phyloP scores from a whole-genome alignment of 495 filamentous ascomycete genomes.

The Penicillium cataractarum region DNA sequence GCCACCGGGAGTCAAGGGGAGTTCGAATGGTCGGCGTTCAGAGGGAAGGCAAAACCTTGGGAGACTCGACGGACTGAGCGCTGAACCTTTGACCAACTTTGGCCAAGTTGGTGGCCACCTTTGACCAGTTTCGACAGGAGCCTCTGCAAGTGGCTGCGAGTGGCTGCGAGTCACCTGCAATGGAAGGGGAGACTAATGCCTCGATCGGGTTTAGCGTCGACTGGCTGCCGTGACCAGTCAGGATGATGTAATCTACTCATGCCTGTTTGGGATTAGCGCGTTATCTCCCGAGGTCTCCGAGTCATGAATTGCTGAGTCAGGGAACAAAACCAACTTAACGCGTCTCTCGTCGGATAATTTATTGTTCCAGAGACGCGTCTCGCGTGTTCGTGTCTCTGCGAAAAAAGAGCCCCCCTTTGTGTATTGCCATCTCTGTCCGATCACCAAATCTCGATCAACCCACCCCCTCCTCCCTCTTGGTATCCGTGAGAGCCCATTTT shows the following conservation, averaged over 20 bases:
- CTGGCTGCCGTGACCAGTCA: not conserved
- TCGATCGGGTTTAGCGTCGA: not conserved
- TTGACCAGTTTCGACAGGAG: not conserved
- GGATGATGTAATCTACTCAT: not conserved
- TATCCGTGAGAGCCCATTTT: slow-evolving; percentile 20
- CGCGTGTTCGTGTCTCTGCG: slow-evolving; percentile 38
- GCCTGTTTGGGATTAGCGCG: not conserved
- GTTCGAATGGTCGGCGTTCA: slow-evolving; percentile 4
- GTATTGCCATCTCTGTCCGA: slow-evolving; percentile 6
- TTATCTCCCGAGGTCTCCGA: not conserved
- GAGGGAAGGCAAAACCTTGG: no score
- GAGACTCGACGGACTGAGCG: not conserved
- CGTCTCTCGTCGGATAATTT: slow-evolving; percentile 28
- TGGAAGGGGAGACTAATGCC: slow-evolving; percentile 2
- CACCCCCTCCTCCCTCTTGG: slow-evolving; percentile 11
- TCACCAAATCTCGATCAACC: not conserved
- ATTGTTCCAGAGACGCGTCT: slow-evolving; percentile 34
- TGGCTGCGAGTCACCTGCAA: not conserved
- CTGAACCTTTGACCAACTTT: not conserved
- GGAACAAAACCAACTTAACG: slow-evolving; percentile 47
- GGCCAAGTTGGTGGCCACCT: not conserved
- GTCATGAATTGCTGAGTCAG: not conserved
- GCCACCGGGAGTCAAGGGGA: no score
- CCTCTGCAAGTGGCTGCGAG: not conserved
- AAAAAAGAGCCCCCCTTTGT: slow-evolving; percentile 24